Evolutionary conservation across 2,329 filamentous ascomycete species (phyloP).

Genomic region (Pyrenophora graminea): DNA sequence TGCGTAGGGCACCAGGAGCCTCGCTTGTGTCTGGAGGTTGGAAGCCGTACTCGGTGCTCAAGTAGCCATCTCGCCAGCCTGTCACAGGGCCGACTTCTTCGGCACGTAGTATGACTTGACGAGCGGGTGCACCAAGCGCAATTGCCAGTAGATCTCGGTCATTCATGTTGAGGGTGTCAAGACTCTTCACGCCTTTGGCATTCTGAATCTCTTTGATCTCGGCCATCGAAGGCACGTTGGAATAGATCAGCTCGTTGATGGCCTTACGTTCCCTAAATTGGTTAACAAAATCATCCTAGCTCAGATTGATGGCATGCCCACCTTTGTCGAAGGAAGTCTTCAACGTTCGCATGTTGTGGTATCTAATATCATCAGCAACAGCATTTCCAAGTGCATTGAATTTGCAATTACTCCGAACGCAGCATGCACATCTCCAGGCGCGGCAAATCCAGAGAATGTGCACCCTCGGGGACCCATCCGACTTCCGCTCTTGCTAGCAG

Average conservation of each 20-base stretch:
- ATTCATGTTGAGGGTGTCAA: conserved; percentile 55
- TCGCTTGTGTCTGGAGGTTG: conserved; percentile 58
- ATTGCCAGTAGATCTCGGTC: conserved; percentile 58
- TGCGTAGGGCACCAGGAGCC: conserved; percentile 52
- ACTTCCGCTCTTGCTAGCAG: conserved; percentile 19
- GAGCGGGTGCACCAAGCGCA: conserved; percentile 59
- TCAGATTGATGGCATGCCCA: conserved; percentile 1
- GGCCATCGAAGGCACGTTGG: conserved; percentile 30
- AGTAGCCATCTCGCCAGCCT: conserved; percentile 60
- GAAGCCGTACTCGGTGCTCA: conserved; percentile 58
- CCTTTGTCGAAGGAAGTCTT: conserved; percentile 31
- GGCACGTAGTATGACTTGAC: conserved; percentile 59
- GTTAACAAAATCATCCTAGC: background rate
- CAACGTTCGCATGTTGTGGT: conserved; percentile 22
- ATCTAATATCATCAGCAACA: conserved; percentile 18
- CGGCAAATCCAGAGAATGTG: conserved; percentile 30
- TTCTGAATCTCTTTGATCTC: conserved; percentile 32
- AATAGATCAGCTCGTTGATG: conserved; percentile 35
- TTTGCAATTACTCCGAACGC: conserved; percentile 23
- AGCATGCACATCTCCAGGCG: conserved; percentile 29
- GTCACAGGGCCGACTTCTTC: conserved; percentile 57
- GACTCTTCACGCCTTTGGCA: conserved; percentile 48
- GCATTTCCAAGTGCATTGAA: background rate
- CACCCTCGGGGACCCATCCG: conserved; percentile 29
- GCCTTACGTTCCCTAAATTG: conserved; percentile 30